Evolutionary conservation across 2,329 filamentous ascomycete species (phyloP).

Genomic region (Pestalotiopsis sp.): DNA sequence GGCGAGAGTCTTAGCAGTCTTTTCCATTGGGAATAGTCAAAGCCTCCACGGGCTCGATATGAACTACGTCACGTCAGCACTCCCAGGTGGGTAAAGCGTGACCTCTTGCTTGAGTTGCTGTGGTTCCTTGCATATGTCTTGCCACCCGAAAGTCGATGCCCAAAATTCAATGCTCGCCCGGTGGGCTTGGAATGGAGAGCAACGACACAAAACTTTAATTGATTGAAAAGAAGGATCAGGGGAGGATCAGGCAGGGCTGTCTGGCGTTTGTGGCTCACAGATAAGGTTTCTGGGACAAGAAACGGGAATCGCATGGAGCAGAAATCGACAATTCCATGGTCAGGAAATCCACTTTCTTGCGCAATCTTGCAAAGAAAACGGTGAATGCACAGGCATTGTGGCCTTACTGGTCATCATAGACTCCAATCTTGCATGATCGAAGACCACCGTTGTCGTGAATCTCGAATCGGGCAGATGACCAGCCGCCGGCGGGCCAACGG

Average conservation of each 20-base stretch:
- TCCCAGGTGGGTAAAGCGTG: background rate
- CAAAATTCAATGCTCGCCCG: background rate
- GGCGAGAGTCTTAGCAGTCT: slow-evolving; percentile 97
- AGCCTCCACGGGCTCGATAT: background rate
- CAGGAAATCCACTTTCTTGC: background rate
- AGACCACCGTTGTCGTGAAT: background rate
- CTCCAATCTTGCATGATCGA: background rate
- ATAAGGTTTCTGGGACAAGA: background rate
- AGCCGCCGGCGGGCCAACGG: too few relatives aligned
- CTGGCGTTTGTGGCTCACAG: background rate
- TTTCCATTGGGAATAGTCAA: slow-evolving; percentile 75
- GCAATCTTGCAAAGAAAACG: background rate
- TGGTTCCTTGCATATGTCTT: background rate
- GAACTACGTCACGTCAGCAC: background rate
- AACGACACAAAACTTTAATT: background rate
- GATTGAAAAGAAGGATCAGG: background rate
- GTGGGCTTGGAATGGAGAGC: background rate
- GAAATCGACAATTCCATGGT: background rate
- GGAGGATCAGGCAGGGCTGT: background rate
- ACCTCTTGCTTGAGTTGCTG: background rate
- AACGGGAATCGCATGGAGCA: background rate
- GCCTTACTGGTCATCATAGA: background rate
- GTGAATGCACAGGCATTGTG: background rate
- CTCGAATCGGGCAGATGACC: background rate
- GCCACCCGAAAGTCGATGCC: too few relatives aligned